A percentile compares a stretch with the other conserved stretches of the same genome.
phyloP scores from a whole-genome alignment of 495 filamentous ascomycete genomes.

The Talaromyces stipitatus region DNA sequence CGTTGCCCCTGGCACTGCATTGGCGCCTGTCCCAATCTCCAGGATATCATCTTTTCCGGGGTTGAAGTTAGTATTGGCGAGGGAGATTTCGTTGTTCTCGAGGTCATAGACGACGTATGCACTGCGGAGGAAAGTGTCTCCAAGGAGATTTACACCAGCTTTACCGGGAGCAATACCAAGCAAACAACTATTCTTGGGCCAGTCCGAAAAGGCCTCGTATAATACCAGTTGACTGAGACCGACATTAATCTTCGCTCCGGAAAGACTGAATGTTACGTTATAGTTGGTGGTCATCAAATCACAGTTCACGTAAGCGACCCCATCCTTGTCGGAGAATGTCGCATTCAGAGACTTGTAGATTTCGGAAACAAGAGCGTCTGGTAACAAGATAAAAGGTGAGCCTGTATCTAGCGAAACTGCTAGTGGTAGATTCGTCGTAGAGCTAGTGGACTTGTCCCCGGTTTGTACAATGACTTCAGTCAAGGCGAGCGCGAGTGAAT shows the following conservation, averaged over 20 bases:
- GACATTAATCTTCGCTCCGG: conserved; percentile 25
- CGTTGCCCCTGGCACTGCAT: conserved; percentile 60
- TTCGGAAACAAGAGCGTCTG: conserved; percentile 48
- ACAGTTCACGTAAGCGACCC: conserved; percentile 57
- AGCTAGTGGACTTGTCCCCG: conserved; percentile 28
- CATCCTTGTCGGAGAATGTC: conserved; percentile 39
- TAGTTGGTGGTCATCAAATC: conserved; percentile 39
- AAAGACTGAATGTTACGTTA: conserved; percentile 61
- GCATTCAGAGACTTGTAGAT: conserved; percentile 58
- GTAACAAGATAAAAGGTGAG: conserved; percentile 65
- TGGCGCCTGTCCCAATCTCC: conserved; percentile 59
- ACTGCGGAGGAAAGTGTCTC: conserved; percentile 82
- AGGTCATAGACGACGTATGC: conserved; percentile 89
- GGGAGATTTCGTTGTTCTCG: conserved; percentile 65
- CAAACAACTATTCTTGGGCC: conserved; percentile 37
- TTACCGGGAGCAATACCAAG: conserved; percentile 59
- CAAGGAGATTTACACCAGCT: conserved; percentile 57
- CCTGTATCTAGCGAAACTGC: conserved; percentile 77
- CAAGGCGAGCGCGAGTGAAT: conserved; percentile 70
- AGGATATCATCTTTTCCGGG: conserved; percentile 51
- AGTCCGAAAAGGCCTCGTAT: conserved; percentile 1
- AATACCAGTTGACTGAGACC: conserved; percentile 19
- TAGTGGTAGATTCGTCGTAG: conserved; percentile 47
- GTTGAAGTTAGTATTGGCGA: conserved; percentile 75
- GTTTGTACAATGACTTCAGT: conserved; percentile 45